Percentiles rank a stretch among this genome's conserved stretches.
phyloP scores from a whole-genome alignment of 2,329 filamentous ascomycete species.

The Corniculantispora saksenae region DNA sequence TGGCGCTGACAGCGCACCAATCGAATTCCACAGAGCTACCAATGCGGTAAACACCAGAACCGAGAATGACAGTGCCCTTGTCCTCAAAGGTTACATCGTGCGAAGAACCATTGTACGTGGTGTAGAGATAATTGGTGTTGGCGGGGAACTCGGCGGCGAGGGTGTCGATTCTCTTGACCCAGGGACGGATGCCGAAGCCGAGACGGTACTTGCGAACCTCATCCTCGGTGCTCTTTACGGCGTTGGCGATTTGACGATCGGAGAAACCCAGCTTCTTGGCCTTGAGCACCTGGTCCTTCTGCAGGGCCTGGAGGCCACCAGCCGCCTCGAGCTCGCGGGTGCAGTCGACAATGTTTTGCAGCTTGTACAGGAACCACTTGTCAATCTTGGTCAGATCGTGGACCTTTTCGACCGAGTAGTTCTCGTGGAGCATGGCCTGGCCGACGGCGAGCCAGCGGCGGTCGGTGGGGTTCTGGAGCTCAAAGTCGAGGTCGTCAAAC shows the following conservation, averaged over 20 bases:
- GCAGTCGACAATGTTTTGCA: slow-evolving; percentile 94
- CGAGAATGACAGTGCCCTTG: slow-evolving; percentile 84
- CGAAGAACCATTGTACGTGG: slow-evolving; percentile 92
- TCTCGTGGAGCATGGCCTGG: slow-evolving; percentile 96
- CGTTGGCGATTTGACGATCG: slow-evolving; percentile 88
- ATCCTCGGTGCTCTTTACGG: slow-evolving; percentile 84
- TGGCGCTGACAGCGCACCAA: slow-evolving; percentile 94
- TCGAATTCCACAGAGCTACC: slow-evolving; percentile 98
- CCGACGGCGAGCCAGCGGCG: slow-evolving; percentile 96
- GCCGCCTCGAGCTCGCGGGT: slow-evolving; percentile 81
- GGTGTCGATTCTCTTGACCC: slow-evolving; percentile 98
- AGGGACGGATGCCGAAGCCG: slow-evolving; percentile 86
- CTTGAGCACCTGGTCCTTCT: slow-evolving; percentile 84
- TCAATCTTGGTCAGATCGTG: slow-evolving; percentile 98
- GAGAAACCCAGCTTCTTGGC: slow-evolving; percentile 98
- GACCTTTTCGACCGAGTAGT: slow-evolving; percentile 87
- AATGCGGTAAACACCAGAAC: slow-evolving; percentile 95
- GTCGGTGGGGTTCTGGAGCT: slow-evolving; percentile 89
- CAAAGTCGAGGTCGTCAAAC: slow-evolving; percentile 89
- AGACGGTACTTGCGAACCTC: slow-evolving; percentile 83
- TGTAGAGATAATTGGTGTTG: slow-evolving; percentile 94
- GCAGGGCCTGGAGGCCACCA: slow-evolving; percentile 79
- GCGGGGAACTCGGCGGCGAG: slow-evolving; percentile 95
- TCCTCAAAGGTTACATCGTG: slow-evolving; percentile 95
- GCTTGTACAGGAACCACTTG: slow-evolving; percentile 99